Evolutionary conservation across 495 filamentous ascomycete genomes (phyloP), one percentile per base, ranked within the genome.

Genomic region (Xylaria nigripes): DNA sequence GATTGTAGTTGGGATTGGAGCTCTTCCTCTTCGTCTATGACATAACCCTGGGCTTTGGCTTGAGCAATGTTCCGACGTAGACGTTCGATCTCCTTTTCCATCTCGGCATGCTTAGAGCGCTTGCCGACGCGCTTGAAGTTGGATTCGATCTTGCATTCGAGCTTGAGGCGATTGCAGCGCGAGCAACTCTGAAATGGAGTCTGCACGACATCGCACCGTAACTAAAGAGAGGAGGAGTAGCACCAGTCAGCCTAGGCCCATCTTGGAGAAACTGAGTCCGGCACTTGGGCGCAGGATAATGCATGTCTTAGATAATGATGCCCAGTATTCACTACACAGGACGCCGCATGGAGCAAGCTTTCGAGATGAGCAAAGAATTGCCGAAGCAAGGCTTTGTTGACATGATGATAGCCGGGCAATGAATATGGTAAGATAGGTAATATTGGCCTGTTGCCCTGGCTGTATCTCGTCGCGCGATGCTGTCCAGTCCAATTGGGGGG

Each of bases 51-150:
- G 38, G 62, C 60, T 67, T 71, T 72, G 50, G 75, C 78, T 55
- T 62, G 63, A 46, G 74, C 67, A 45, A 79, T 70, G 56, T 67
- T 76, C 25, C 67, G 70, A 42, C 72, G 70, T 50, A 75, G 65
- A 51, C 71, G 73, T 45, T 85, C 84, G 59, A 89, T 83, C 72
- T 89, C 84, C 70, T 86, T 87, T 65, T 93, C 90, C 89, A 95
- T 94, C 69, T 95, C 90, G 44, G 88, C 88, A 70, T 95, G 89
- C 61, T 87, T 87, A 54, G 82, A 88, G 45, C 91, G 83, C 76
- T 96, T 96, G 48, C 89, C 90, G 30, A 95, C 77, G 47, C 91
- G 86, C 72, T 93, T 94, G 73, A 96, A 96, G 64, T 91, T 90
- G 56, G 86, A 87, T 67, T 95, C 89, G 66, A 96, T 95, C 62